Base-by-base conservation (phyloP, 768 basidiomycete genomes). In the Russula sp. region DNA sequence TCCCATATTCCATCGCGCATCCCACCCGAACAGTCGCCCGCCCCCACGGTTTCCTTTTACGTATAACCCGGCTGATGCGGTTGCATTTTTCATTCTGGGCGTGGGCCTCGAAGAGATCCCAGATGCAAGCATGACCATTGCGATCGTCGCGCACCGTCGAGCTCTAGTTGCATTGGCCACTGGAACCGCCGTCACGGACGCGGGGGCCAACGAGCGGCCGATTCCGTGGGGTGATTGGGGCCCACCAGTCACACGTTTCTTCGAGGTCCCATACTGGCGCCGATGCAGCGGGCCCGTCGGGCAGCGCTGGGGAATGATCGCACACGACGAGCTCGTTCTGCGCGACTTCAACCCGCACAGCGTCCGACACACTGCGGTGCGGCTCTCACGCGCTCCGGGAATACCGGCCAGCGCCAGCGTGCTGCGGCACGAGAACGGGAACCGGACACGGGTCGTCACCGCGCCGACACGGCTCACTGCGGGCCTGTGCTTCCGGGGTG, bases 61-160 rank as follows among this genome's bases (percentile, higher is more conserved):
- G 11, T 38, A 47, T 5, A 56, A 61, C 39, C 39, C 54, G 11
- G 36, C 36, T n/a, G 61, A 52, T n/a, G 60, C 46, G 13, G 14
- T 56, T 14, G 55, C 55, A 2, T 56, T 55, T 35, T 61, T 61
- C 55, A 14, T 61, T 22, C 42, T 61, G 14, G 60, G 60, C 34
- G 60, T 61, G 38, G 36, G 55, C 41, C 60, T 56, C 22, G 53
- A 61, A 29, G 60, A 49, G 7, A 61, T 61, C 39, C 60, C 60
- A 18, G 53, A 32, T 9, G 60, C 60, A 5, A 61, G 60, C 60
- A 41, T 61, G 46, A 35, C 60, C 10, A 32, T 61, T 3, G 60
- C 60, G 20, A 55, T 61, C 46, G 39, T 61, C 39, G 47, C 49
- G 60, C 60, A 56, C 47, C 60, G 54, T 20, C 29, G 7, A 1